Conservation (phyloP, 805 yeast species). For the Wickerhamomyces silvicola region DNA sequence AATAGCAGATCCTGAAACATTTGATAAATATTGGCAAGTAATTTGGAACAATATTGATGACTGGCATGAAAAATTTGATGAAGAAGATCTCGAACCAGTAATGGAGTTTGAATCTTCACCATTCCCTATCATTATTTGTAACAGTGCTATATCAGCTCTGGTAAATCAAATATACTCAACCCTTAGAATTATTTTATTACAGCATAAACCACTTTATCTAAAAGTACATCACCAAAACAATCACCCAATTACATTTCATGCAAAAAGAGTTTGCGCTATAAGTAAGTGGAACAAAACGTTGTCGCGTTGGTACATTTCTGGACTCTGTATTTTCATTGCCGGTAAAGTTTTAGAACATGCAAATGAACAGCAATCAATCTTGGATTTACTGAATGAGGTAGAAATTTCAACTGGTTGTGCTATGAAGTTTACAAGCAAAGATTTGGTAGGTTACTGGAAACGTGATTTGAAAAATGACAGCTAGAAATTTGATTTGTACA, state of each 20-base stretch:
- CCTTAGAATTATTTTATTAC: constrained; percentile 27
- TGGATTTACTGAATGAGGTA: constrained; percentile 17
- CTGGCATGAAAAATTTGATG: constrained; percentile 22
- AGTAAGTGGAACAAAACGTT: constrained; percentile 4
- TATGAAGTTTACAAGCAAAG: constrained; percentile 14
- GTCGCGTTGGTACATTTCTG: constrained; percentile 1
- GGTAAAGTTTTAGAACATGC: constrained; percentile 20
- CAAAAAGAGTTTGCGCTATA: constrained; percentile 14
- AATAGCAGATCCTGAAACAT: constrained; percentile 11
- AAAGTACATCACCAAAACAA: constrained; percentile 10
- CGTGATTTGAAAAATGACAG: no score
- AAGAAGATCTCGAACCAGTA: constrained; percentile 21
- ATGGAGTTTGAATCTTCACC: constrained; percentile 26
- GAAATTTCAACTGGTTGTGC: constrained; percentile 16
- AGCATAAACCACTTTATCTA: constrained; percentile 29
- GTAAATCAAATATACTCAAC: constrained; percentile 29
- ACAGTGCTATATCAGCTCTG: constrained; percentile 25
- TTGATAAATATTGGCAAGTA: constrained; percentile 29
- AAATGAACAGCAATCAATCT: constrained; percentile 19
- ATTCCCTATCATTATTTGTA: constrained; percentile 27
- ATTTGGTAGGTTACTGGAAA: constrained; percentile 24
- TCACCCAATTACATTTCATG: constrained; percentile 17
- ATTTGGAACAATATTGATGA: constrained; percentile 30
- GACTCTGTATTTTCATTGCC: constrained; percentile 15
- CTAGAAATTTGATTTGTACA: no score